phyloP scores from a whole-genome alignment of 257 asterid genomes.

The Fraxinus pennsylvanica region DNA sequence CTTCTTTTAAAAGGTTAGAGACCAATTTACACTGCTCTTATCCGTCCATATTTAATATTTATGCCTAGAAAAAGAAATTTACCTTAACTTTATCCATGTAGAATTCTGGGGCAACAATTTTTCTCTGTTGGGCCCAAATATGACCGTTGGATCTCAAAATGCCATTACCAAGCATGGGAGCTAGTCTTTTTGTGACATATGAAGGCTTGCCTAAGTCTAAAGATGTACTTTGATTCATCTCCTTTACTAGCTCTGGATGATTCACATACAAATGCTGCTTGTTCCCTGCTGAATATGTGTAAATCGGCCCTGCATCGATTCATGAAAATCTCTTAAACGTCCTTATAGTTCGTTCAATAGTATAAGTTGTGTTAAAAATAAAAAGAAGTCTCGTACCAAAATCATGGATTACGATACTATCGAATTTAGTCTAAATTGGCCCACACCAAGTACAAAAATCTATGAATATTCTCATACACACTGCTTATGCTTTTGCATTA shows the following conservation, averaged over 20 bases:
- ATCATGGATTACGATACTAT: not conserved
- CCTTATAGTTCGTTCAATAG: not conserved
- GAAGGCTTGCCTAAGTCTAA: conserved; percentile 72
- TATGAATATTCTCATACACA: not conserved
- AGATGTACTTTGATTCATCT: conserved; percentile 57
- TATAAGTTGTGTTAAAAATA: too few relatives aligned
- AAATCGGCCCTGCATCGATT: conserved; percentile 54
- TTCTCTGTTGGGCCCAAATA: conserved; percentile 77
- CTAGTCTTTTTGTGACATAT: conserved; percentile 72
- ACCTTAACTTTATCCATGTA: conserved; percentile 88
- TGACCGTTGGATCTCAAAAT: conserved; percentile 79
- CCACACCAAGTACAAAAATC: not conserved
- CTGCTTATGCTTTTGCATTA: not conserved
- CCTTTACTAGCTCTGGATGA: conserved; percentile 71
- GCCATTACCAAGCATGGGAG: conserved; percentile 94
- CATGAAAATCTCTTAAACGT: too few relatives aligned
- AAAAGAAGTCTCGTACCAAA: too few relatives aligned
- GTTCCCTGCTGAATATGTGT: conserved; percentile 67
- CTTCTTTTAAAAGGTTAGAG: too few relatives aligned
- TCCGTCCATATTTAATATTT: not conserved
- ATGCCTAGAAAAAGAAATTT: conserved; percentile 8
- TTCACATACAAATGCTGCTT: conserved; percentile 82
- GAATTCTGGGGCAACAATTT: conserved; percentile 76
- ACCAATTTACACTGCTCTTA: not conserved
- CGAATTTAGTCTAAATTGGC: not conserved